Conservation (phyloP, 2,329 filamentous ascomycete genomes). For the Talaromyces sp. region DNA sequence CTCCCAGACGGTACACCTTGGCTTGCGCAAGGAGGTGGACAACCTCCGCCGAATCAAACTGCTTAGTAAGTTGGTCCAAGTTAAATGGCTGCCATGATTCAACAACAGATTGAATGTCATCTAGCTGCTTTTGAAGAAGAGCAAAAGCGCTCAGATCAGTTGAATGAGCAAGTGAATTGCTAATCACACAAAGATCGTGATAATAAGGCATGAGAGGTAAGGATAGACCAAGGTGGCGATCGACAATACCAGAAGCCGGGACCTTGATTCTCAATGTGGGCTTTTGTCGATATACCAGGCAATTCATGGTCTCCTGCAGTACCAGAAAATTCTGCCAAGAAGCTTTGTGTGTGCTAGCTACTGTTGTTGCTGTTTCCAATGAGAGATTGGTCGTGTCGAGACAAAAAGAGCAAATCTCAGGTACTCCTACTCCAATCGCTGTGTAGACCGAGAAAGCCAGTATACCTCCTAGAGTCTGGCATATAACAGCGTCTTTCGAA, state of each 20-base stretch:
- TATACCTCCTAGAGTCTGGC: constrained; percentile 8
- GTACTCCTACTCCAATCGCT: constrained; percentile 9
- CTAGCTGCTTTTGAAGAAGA: constrained; percentile 5
- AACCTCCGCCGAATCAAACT: constrained; percentile 11
- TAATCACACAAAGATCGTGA: constrained; percentile 9
- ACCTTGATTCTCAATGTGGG: constrained; percentile 10
- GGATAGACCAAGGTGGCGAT: constrained; percentile 9
- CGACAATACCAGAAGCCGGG: not conserved
- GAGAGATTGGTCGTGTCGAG: not conserved
- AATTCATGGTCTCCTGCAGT: constrained; percentile 12
- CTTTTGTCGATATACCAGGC: constrained; percentile 1
- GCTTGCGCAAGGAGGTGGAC: constrained; percentile 13
- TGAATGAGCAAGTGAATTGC: constrained; percentile 3
- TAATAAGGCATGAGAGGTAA: constrained; percentile 13
- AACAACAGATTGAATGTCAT: constrained; percentile 6
- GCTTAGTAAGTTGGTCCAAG: not conserved
- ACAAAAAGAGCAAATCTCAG: constrained; percentile 12
- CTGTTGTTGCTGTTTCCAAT: not conserved
- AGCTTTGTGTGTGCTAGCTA: not conserved
- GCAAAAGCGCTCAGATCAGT: not conserved
- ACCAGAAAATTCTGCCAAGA: constrained; percentile 11
- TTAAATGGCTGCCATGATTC: constrained; percentile 9
- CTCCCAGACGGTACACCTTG: constrained; percentile 8
- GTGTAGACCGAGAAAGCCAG: constrained; percentile 10
- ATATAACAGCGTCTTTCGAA: constrained; percentile 1